phyloP scores from a whole-genome alignment of 805 yeast genomes.

The Vanderwaltozyma tropicalis region DNA sequence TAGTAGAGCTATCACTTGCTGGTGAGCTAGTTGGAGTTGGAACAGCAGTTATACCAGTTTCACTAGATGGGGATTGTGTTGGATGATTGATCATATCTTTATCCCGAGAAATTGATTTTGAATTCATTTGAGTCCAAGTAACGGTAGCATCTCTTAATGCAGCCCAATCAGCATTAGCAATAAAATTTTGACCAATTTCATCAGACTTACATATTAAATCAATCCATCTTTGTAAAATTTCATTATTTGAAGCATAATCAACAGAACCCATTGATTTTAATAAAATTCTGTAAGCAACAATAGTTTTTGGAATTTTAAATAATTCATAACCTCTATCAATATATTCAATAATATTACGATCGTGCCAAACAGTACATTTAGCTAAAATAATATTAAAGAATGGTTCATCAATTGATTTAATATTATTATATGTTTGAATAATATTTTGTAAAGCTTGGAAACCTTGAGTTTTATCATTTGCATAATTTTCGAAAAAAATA shows the following conservation, averaged over 20 bases:
- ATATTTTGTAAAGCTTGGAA: slow-evolving; percentile 42
- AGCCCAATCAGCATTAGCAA: slow-evolving; percentile 76
- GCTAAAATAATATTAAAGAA: slow-evolving; percentile 63
- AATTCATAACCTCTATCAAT: slow-evolving; percentile 44
- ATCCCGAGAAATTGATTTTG: not conserved
- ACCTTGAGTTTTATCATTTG: slow-evolving; percentile 39
- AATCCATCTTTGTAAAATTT: slow-evolving; percentile 47
- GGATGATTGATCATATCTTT: not conserved
- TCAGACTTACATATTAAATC: slow-evolving; percentile 39
- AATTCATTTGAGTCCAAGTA: slow-evolving; percentile 12
- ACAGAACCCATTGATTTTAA: slow-evolving; percentile 59
- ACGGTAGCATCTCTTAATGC: slow-evolving; percentile 64
- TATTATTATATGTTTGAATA: slow-evolving; percentile 40
- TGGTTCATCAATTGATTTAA: slow-evolving; percentile 56
- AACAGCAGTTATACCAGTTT: not conserved
- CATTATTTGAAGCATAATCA: slow-evolving; percentile 35
- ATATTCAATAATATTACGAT: slow-evolving; percentile 47
- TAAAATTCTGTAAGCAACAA: slow-evolving; percentile 57
- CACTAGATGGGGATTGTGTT: slow-evolving; percentile 1
- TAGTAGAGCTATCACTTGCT: not conserved
- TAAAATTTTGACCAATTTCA: slow-evolving; percentile 40
- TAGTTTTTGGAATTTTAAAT: slow-evolving; percentile 45
- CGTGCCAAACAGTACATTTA: slow-evolving; percentile 52
- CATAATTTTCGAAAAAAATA: slow-evolving; percentile 48
- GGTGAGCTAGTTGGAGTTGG: slow-evolving; percentile 3